Evolutionary conservation across 257 asterid genomes (phyloP).

Genomic region (Rubia yunnanensis): DNA sequence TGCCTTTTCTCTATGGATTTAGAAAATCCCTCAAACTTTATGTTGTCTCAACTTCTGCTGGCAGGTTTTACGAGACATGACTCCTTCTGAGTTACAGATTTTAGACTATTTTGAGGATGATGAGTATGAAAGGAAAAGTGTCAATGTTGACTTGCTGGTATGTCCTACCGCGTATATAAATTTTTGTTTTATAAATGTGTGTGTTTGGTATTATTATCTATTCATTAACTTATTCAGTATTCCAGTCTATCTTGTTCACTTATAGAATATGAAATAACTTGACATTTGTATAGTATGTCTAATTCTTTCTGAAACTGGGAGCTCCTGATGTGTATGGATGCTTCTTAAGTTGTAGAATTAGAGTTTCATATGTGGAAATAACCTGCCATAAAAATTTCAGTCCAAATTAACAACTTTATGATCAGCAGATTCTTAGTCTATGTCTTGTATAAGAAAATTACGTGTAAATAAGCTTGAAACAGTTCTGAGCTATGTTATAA

Average conservation of each 20-base stretch:
- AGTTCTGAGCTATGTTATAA: not conserved
- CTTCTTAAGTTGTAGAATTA: not conserved
- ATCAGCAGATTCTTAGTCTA: not conserved
- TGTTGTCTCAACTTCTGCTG: constrained; percentile 7
- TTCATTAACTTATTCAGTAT: not conserved
- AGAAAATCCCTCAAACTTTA: not conserved
- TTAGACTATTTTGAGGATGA: constrained; percentile 72
- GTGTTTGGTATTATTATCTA: not conserved
- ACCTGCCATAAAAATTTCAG: not conserved
- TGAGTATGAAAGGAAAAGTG: constrained; percentile 66
- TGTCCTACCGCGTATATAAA: constrained; percentile 3
- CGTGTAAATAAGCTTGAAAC: not conserved
- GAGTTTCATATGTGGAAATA: not conserved
- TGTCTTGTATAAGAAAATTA: not conserved
- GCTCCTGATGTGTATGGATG: not conserved
- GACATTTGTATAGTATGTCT: not conserved
- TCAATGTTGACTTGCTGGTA: constrained; percentile 51
- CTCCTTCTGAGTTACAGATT: constrained; percentile 60
- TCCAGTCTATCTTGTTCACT: not conserved
- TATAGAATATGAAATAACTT: not conserved
- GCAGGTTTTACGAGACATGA: constrained; percentile 68
- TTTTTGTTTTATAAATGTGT: not conserved
- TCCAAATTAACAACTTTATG: not conserved
- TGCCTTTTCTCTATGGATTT: not conserved
- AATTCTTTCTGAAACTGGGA: not conserved